phyloP scores from a whole-genome alignment of 345 rosid genomes.

The Hirschfeldia incana region DNA sequence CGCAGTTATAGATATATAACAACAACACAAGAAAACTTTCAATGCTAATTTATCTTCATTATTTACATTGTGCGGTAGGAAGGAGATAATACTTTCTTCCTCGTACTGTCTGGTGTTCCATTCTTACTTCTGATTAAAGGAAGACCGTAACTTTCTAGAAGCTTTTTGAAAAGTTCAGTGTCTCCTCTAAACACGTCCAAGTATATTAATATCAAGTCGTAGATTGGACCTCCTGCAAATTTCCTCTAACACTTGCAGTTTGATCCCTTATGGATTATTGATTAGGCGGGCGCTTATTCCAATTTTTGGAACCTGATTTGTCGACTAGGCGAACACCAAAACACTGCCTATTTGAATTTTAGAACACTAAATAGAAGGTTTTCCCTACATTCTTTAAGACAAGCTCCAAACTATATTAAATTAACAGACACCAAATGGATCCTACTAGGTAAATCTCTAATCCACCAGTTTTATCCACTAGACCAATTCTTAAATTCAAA shows the following conservation, averaged over 20 bases:
- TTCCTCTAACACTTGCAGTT: background rate
- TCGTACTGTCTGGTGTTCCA: conserved; percentile 14
- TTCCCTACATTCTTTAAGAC: too few species aligned
- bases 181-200: conserved; percentile 83
- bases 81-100: conserved; percentile 49
- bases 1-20: background rate
- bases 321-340: too few species aligned
- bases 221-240: conserved; percentile 74
- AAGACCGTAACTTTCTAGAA: conserved; percentile 70
- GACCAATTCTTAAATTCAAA: too few species aligned
- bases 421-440: too few species aligned
- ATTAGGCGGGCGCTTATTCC: too few species aligned
- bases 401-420: too few species aligned
- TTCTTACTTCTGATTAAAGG: conserved; percentile 51
- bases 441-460: too few species aligned
- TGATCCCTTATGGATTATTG: background rate
- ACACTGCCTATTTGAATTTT: too few species aligned
- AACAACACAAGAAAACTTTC: background rate
- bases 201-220: conserved; percentile 76
- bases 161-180: conserved; percentile 55
- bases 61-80: conserved; percentile 94
- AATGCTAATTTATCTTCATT: background rate
- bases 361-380: too few species aligned
- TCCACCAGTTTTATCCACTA: too few species aligned
- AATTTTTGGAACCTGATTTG: too few species aligned